Percentiles rank a stretch among this genome's conserved stretches.
Conservation (phyloP, 2,329 filamentous ascomycete genomes). For the Ceratocystis alfenasii region DNA sequence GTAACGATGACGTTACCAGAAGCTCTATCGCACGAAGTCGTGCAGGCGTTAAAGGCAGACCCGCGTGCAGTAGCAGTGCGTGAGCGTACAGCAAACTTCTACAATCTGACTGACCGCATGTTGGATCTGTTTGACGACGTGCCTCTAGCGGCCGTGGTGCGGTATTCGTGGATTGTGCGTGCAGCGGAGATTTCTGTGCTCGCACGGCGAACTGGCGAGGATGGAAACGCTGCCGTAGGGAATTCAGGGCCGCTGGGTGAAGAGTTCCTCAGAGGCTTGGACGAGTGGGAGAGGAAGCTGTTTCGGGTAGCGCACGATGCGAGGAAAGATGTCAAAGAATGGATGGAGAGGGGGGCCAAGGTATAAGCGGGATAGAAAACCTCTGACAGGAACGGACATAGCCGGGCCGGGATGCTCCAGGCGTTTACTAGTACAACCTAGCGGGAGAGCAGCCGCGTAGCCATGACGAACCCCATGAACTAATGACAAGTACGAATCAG, state of each 20-base stretch:
- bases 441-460: neutral
- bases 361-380: constrained; percentile 24
- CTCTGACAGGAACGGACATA: neutral
- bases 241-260: constrained; percentile 39
- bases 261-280: constrained; percentile 77
- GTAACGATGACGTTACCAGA: constrained; percentile 71
- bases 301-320: constrained; percentile 66
- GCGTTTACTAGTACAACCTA: neutral
- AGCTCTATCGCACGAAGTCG: constrained; percentile 63
- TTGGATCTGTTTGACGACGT: constrained; percentile 79
- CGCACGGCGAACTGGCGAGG: constrained; percentile 62
- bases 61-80: constrained; percentile 74
- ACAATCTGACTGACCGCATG: constrained; percentile 71
- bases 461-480: neutral
- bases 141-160: constrained; percentile 61
- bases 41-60: constrained; percentile 85
- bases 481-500: neutral
- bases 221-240: constrained; percentile 37
- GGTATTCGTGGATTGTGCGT: constrained; percentile 67
- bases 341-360: constrained; percentile 48
- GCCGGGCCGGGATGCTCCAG: neutral
- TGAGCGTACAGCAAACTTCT: constrained; percentile 76
- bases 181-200: constrained; percentile 78
- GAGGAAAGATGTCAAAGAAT: constrained; percentile 55
- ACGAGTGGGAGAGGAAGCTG: constrained; percentile 74